Conservation (phyloP, 805 yeast species). For the Candida silvicultrix region DNA sequence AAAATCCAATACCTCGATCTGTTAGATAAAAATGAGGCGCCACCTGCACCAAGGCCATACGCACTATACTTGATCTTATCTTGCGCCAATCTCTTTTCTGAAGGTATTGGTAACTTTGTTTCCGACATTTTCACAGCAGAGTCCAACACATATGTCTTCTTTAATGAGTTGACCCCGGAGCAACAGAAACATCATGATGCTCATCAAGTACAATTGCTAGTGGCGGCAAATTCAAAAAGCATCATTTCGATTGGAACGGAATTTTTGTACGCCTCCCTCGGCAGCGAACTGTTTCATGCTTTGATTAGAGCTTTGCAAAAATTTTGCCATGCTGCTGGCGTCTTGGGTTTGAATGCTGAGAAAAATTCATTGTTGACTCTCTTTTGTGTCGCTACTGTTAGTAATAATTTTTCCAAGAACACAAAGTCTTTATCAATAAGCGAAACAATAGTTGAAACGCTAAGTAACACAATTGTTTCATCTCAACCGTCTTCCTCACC, state of each 20-base stretch:
- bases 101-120: constrained; percentile 58
- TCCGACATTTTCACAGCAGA: constrained; percentile 29
- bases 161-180: constrained; percentile 8
- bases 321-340: constrained; percentile 76
- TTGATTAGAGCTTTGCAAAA: constrained; percentile 72
- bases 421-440: constrained; percentile 36
- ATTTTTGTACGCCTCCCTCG: constrained; percentile 61
- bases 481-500: constrained; percentile 6
- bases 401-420: constrained; percentile 28
- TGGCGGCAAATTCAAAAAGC: constrained; percentile 29
- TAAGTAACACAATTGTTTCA: constrained; percentile 8
- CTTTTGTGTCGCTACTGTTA: constrained; percentile 40
- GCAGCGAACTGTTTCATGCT: constrained; percentile 61
- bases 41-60: constrained; percentile 59
- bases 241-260: constrained; percentile 40
- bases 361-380: constrained; percentile 51
- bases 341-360: constrained; percentile 48
- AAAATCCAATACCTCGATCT: constrained; percentile 62
- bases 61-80: constrained; percentile 49
- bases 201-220: constrained; percentile 19
- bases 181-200: constrained; percentile 7
- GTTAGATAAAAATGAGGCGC: constrained; percentile 78
- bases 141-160: constrained; percentile 8
- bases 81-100: constrained; percentile 50
- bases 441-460: constrained; percentile 45